phyloP scores from a whole-genome alignment of 2,329 filamentous ascomycete genomes.

The Drechslerella dactyloides region DNA sequence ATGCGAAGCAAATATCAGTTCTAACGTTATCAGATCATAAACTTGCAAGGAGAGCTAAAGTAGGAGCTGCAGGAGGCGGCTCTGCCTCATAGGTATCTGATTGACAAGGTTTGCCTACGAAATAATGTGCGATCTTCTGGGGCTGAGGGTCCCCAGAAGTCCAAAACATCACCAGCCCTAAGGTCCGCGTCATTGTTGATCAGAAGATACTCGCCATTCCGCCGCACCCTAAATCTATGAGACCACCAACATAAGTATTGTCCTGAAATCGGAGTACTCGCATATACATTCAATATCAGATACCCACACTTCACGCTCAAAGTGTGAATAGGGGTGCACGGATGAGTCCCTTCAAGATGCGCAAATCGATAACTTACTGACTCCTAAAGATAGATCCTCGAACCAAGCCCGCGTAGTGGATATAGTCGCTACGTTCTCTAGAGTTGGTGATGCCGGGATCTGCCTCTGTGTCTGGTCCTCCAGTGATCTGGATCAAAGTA shows the following conservation, averaged over 20 bases:
- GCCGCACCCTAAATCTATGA: slow-evolving; percentile 25
- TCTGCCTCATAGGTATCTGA: not conserved
- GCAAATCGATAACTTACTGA: slow-evolving; percentile 13
- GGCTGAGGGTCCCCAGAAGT: slow-evolving; percentile 33
- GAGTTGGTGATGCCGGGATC: slow-evolving; percentile 30
- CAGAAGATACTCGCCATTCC: slow-evolving; percentile 4
- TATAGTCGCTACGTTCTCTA: not conserved
- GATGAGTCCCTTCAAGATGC: not conserved
- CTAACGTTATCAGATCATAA: no score
- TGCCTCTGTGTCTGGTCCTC: slow-evolving; percentile 21
- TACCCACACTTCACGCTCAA: no score
- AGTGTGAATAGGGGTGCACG: not conserved
- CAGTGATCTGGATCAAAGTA: slow-evolving; percentile 22
- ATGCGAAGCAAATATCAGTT: not conserved
- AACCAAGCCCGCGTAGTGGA: slow-evolving; percentile 6
- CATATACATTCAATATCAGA: no score
- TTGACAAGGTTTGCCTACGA: slow-evolving; percentile 9
- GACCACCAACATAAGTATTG: not conserved
- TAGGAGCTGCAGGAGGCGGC: not conserved
- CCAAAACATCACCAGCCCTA: slow-evolving; percentile 21
- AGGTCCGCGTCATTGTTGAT: slow-evolving; percentile 9
- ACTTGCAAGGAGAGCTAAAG: no score
- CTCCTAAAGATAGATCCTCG: not conserved
- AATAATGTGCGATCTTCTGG: slow-evolving; percentile 5
- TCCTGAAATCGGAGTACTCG: not conserved